Base-by-base conservation (phyloP, 1,284 basidiomycete genomes). In the Neonothopanus nambi region DNA sequence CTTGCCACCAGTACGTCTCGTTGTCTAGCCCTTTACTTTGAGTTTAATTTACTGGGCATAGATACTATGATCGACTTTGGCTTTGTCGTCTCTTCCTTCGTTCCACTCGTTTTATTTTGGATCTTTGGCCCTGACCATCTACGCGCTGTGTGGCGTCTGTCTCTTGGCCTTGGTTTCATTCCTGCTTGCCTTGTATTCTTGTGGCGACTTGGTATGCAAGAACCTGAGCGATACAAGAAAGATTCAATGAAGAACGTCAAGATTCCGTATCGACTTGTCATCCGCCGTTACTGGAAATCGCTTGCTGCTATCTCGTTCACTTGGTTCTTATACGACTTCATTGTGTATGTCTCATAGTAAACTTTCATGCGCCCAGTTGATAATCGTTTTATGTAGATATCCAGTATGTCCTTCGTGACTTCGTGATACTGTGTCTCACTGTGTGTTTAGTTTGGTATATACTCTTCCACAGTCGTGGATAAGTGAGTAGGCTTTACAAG, bases 11-110 rank as follows among this genome's bases (percentile, higher is more conserved):
- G 90, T 87, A 60, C 57, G 80, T 70, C 13, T 11, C 30, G 30
- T 33, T 11, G 9, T 33, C 30, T 33, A 13, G 9, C 3, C 30
- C 30, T 9, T 13, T 33, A 9, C 13, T 28, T 42, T 18, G 23
- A 35, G 52, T 38, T 46, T 38, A 39, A 24, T 54, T 54, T 48
- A 17, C 44, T 47, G 46, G 43, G 15, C 12, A 52, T 66, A 87
- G 89, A 93, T 68, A 74, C 79, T 9, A 94, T 94, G 91, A 94
- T 97, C 62, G 93, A 96, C 66, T 66, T 87, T 52, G 95, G 92
- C 41, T 97, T 95, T 65, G 91, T 94, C 18, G 67, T 94, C 50
- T 76, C 91, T 6, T 77, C 89, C 28, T 93, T 97, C 56, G 89
- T 94, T 2, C 90, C 93, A 9, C 79, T 94, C 17, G 87, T 95